These are phyloP conservation scores for Kokia cookei DNA, from an alignment of 441 rosid genomes.

Conservation along the genomic window DNA sequence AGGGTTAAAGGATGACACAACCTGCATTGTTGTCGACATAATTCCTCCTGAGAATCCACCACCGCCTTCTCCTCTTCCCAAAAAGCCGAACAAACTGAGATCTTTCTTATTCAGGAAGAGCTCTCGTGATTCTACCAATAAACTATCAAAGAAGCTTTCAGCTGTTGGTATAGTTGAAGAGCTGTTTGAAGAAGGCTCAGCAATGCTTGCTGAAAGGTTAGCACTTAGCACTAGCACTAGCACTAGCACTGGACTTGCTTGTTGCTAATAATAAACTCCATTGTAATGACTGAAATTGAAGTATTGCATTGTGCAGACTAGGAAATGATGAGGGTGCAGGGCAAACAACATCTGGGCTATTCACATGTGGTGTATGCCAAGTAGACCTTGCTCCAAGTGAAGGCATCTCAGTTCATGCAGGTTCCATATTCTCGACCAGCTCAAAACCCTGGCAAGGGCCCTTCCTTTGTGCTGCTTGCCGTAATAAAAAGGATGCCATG, in stretches of 20 bases:
- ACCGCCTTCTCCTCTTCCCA: slow-evolving; percentile 32
- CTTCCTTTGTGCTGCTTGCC: slow-evolving; percentile 67
- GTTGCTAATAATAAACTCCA: neutral
- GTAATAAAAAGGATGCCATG: slow-evolving; percentile 83
- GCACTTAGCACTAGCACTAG: slow-evolving; percentile 19
- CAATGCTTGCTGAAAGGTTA: slow-evolving; percentile 89
- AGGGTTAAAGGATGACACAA: slow-evolving; percentile 86
- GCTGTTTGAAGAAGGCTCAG: slow-evolving; percentile 92
- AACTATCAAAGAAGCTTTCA: slow-evolving; percentile 58
- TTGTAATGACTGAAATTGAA: neutral
- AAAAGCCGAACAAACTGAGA: slow-evolving; percentile 54
- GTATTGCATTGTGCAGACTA: slow-evolving; percentile 36
- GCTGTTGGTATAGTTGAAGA: slow-evolving; percentile 77
- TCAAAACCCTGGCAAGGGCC: slow-evolving; percentile 88
- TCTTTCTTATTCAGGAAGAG: slow-evolving; percentile 53
- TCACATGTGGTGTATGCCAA: slow-evolving; percentile 74
- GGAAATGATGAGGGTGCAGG: slow-evolving; percentile 41
- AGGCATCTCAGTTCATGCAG: slow-evolving; percentile 80
- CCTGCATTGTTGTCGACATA: slow-evolving; percentile 84
- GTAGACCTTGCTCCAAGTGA: slow-evolving; percentile 66
- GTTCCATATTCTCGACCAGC: slow-evolving; percentile 64
- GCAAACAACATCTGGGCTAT: slow-evolving; percentile 53
- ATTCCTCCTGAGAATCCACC: slow-evolving; percentile 62
- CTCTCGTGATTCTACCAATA: slow-evolving; percentile 44
- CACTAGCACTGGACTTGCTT: neutral